These are phyloP conservation scores for Zoysia japonica DNA, from an alignment of 176 grass and related monocot species.

Conservation along the genomic window DNA sequence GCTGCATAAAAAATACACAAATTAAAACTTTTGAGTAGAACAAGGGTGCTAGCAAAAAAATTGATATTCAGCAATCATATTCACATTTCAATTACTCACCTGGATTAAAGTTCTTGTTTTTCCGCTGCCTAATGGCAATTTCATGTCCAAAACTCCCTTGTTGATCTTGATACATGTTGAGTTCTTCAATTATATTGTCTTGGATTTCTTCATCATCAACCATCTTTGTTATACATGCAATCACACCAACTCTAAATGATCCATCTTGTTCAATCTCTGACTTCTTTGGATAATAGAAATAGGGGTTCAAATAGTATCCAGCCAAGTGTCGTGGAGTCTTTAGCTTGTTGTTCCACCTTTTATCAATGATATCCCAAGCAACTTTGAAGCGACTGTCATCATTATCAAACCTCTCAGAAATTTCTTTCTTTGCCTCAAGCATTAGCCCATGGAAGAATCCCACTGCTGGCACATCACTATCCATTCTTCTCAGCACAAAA, in stretches of 20 bases:
- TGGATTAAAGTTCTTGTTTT: background rate
- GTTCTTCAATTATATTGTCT: constrained; percentile 4
- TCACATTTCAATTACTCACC: background rate
- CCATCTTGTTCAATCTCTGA: background rate
- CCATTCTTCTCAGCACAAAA: background rate
- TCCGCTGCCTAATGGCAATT: background rate
- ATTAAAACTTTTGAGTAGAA: too few species aligned
- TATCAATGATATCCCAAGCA: constrained; percentile 29
- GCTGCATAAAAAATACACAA: background rate
- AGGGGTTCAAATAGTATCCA: constrained; percentile 24
- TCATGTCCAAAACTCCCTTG: background rate
- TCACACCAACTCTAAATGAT: background rate
- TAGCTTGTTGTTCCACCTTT: constrained; percentile 23
- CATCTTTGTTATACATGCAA: constrained; percentile 4
- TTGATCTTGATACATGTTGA: background rate
- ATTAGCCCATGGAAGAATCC: constrained; percentile 1
- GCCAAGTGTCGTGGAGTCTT: constrained; percentile 11
- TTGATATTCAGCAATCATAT: too few species aligned
- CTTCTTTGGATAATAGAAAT: constrained; percentile 24
- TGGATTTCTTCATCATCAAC: constrained; percentile 10
- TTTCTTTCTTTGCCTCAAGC: constrained; percentile 29
- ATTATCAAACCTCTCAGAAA: background rate
- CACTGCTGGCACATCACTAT: background rate
- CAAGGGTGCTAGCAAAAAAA: too few species aligned
- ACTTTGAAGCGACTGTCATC: background rate